These are phyloP conservation scores for Cercis canadensis DNA, from an alignment of 306 rosid genomes.

Conservation along the genomic window DNA sequence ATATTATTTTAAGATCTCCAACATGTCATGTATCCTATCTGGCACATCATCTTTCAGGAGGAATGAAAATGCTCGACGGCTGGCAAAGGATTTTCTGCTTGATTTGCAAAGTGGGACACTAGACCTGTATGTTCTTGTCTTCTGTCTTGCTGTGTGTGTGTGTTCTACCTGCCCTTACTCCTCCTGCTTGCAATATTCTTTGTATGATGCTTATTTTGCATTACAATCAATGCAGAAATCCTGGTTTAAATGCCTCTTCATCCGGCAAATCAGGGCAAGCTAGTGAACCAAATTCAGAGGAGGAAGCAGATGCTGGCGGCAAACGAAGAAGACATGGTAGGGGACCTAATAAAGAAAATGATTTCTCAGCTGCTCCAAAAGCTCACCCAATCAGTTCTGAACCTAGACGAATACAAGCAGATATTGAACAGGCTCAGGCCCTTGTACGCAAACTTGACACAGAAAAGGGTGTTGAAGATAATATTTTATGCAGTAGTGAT, in stretches of 20 bases:
- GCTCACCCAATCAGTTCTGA: slow-evolving; percentile 86
- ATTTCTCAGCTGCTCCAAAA: slow-evolving; percentile 84
- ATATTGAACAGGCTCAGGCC: slow-evolving; percentile 85
- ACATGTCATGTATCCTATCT: not conserved
- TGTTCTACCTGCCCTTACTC: slow-evolving; percentile 3
- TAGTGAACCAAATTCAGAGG: slow-evolving; percentile 92
- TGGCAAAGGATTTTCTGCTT: slow-evolving; percentile 84
- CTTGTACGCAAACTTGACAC: slow-evolving; percentile 85
- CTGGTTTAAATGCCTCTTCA: slow-evolving; percentile 70
- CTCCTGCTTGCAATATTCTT: slow-evolving; percentile 26
- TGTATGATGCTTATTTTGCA: slow-evolving; percentile 30
- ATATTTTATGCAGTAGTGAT: slow-evolving; percentile 73
- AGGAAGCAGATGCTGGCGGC: slow-evolving; percentile 74
- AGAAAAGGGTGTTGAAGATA: slow-evolving; percentile 88
- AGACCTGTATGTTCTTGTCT: slow-evolving; percentile 69
- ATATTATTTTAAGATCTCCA: not conserved
- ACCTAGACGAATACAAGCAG: slow-evolving; percentile 76
- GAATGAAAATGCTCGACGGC: slow-evolving; percentile 82
- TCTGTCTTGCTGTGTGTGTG: slow-evolving; percentile 2
- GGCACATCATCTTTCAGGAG: slow-evolving; percentile 65
- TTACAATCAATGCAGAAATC: slow-evolving; percentile 62
- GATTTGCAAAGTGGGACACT: slow-evolving; percentile 91
- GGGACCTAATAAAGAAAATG: slow-evolving; percentile 75
- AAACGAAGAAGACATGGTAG: slow-evolving; percentile 80
- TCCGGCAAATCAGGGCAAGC: slow-evolving; percentile 74